Base-by-base conservation (phyloP, 2,329 filamentous ascomycete species). In the Pseudogymnoascus sp. region DNA sequence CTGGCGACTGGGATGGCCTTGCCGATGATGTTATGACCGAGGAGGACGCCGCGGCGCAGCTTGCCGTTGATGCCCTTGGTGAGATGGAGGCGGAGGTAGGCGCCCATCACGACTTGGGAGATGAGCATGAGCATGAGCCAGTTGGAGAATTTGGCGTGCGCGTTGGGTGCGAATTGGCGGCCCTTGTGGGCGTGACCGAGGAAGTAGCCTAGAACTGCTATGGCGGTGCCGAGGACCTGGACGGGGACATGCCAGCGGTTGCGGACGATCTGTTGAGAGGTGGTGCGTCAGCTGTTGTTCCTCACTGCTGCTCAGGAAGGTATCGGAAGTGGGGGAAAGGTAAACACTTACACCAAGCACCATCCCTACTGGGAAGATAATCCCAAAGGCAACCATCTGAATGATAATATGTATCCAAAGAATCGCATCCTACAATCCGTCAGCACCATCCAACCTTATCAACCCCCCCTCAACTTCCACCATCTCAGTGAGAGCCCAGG, bases 281-380 rank as follows among this genome's bases (percentile, higher is more conserved):
- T 65, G 58, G 58, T 61, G 62, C 66, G 64, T 60, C 15, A 40
- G 12, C 33, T 58, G 60, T 21, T 29, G 13, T 59, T 21, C n/a
- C 2, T 12, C 35, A 12, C 55, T n/a, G n/a, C n/a, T n/a, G n/a
- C n/a, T n/a, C 1, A 21, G 13, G 18, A 45, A 6, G 18, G 21
- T 9, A 59, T 13, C 29, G 40, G 13, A 33, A 39, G 21, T 8
- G 39, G 25, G 45, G 4, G 6, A 10, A 29, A 27, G 27, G 59
- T 39, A 60, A 60, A 27, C n/a, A 77, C 87, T 70, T 84, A 94
- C 90, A 63, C 93, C 93, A 15, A 97, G 79, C 42, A 97, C 92
- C 93, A 99, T 97, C 69, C 94, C 94, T 13, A 90, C 81, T 9
- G 94, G 94, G 71, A 96, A 97, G 63, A 97, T 84, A 68, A 99